Base-by-base conservation (phyloP, 352 stramenopile genomes). In the Pythium guiyangense region DNA sequence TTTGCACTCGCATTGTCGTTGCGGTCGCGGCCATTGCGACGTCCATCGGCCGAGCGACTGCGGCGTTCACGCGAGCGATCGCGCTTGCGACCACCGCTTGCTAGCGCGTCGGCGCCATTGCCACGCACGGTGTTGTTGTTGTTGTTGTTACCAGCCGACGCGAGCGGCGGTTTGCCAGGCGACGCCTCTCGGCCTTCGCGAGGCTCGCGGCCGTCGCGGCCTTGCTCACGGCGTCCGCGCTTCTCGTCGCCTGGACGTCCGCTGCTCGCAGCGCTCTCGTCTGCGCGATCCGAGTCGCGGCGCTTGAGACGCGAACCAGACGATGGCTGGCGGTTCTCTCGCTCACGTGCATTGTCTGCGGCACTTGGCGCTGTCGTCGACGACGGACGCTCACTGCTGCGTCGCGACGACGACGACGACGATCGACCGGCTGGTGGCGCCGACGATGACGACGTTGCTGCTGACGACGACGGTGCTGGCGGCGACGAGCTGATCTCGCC, bases 401-500 rank as follows among this genome's bases (percentile, higher is more conserved):
- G 49, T 35, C 57, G 57, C 8, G 57, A 43, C n/a, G n/a, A n/a
- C n/a, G n/a, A n/a, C 31, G 31, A 37, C 31, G 31, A 37, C 31
- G 31, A 11, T 6, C 31, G 31, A 37, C 31, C 31, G 12, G 31
- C 31, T 2, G 31, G 31, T 37, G 31, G 31, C 0, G 31, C 31
- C 2, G 15, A 8, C 22, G 39, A 29, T n/a, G n/a, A n/a, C n/a
- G n/a, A n/a, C n/a, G n/a, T n/a, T n/a, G n/a, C n/a, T 4, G 34
- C 14, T 34, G 48, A 20, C 22, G 40, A 25, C 25, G 48, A 40
- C 11, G 48, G 31, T 11, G n/a, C n/a, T n/a, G n/a, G n/a, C n/a
- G 49, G 37, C 2, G 55, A 47, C 35, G 66, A 64, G 31, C 71
- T 64, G 61, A 85, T 80, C 55, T 85, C 74, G 8, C 74, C 74